These are phyloP conservation scores for Kazachstania martiniae DNA, from an alignment of 805 yeast species.

Conservation along the genomic window DNA sequence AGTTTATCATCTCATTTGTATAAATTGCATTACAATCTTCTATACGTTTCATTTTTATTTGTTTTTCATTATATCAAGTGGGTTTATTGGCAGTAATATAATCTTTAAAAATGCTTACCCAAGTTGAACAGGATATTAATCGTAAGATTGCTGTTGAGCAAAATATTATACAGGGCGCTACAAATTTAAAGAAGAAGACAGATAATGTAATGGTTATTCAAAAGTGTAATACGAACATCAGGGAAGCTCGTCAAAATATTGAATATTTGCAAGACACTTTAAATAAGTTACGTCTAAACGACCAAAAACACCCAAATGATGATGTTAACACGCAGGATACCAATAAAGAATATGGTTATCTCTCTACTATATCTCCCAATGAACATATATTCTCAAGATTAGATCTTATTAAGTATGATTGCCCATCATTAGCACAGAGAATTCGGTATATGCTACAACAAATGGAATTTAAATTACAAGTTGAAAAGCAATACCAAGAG, in stretches of 20 bases:
- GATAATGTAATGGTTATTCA: slow-evolving; percentile 75
- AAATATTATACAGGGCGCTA: slow-evolving; percentile 82
- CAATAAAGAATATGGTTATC: slow-evolving; percentile 17
- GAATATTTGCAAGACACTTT: slow-evolving; percentile 77
- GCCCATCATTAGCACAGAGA: slow-evolving; percentile 88
- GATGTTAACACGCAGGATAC: slow-evolving; percentile 3
- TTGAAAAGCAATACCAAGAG: slow-evolving; percentile 84
- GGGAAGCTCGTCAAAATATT: slow-evolving; percentile 86
- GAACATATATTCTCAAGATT: slow-evolving; percentile 45
- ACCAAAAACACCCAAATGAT: slow-evolving; percentile 3
- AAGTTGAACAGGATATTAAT: slow-evolving; percentile 49
- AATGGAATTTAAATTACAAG: slow-evolving; percentile 84
- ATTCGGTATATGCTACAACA: slow-evolving; percentile 94
- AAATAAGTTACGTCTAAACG: slow-evolving; percentile 37
- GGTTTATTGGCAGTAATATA: too few species aligned
- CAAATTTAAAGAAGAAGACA: slow-evolving; percentile 67
- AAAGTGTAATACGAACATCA: slow-evolving; percentile 78
- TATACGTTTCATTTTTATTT: too few species aligned
- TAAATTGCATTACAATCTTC: too few species aligned
- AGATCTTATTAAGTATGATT: slow-evolving; percentile 83
- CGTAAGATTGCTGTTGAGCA: slow-evolving; percentile 81
- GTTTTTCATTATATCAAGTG: too few species aligned
- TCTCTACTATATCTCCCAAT: slow-evolving; percentile 31
- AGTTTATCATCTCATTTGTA: too few species aligned
- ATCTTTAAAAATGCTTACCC: slow-evolving; percentile 7